Evolutionary conservation across 768 basidiomycete genomes (phyloP), one percentile per base, ranked within the genome.

Genomic region (Lentinula aciculospora): DNA sequence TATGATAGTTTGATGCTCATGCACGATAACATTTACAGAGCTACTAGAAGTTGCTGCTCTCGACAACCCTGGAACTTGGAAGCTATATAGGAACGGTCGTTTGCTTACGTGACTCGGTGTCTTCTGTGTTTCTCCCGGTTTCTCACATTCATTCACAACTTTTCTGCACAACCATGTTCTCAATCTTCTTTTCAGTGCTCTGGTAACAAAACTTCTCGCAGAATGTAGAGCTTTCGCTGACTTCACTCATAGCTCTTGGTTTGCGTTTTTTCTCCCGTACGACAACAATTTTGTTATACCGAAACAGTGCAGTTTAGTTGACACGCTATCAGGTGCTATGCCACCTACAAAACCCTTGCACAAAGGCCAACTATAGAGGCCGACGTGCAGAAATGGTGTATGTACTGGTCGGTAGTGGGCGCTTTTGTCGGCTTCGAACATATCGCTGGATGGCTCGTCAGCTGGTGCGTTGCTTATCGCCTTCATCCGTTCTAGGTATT

Each of bases 391-490:
- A 73, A 74, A 62, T 83, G 82, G 75, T 68, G 80, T 44, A 76
- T 74, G 68, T 87, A 88, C 64, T 89, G 88, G 88, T 66, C 76
- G 40, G 79, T 88, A 58, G 68, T 88, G 47, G 85, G 82, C 37
- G 66, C 74, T 34, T 76, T 88, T 60, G 71, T 86, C 56, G 82
- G 84, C 1, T 73, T 85, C 62, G 86, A 89, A 65, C 83, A 84
- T 59, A 66, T 80, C 8, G 75, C 80, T 28, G 86, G 87, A 58
- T 82, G 83, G 76, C 64, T 88, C 56, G 69, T 89, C 51, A 81
- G 79, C 71, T 89, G 88, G 88, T 81, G 67, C 56, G 81, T 68
- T 23, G 57, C 44, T 58, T 27, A 61, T 27, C 32, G 37, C 36
- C 61, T 15, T 51, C 46, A 19, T 27, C 19, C 58, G 55, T 56